phyloP scores from a whole-genome alignment of 75 land plant species.

The Isoetes taiwanensis region DNA sequence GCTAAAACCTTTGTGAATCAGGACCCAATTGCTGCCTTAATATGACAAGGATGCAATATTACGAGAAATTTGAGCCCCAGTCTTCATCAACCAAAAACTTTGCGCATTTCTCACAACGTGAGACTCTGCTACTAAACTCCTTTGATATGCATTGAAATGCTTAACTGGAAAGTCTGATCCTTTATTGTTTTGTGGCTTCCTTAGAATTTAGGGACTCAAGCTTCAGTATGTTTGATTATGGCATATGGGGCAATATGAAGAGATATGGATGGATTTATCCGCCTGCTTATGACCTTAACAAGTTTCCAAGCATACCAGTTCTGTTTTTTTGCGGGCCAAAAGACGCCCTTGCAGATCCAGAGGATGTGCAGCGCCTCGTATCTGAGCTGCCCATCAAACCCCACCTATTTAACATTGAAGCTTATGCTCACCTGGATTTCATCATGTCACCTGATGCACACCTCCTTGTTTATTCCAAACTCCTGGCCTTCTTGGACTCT shows the following conservation, averaged over 20 bases:
- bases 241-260: conserved; percentile 25
- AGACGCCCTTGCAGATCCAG: conserved; percentile 49
- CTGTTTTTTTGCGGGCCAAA: conserved; percentile 60
- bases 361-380: conserved; percentile 38
- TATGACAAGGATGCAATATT: conserved; percentile 9
- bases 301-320: conserved; percentile 54
- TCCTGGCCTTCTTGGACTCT: conserved; percentile 54
- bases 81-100: conserved; percentile 32
- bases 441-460: conserved; percentile 34
- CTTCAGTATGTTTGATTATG: conserved; percentile 50
- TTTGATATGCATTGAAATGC: background rate
- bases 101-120: conserved; percentile 40
- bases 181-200: too few relatives aligned
- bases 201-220: too few relatives aligned
- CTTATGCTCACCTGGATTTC: conserved; percentile 69
- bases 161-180: too few relatives aligned
- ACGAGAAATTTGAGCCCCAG: conserved; percentile 25
- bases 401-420: conserved; percentile 21
- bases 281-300: conserved; percentile 47
- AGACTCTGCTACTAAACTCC: conserved; percentile 4
- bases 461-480: conserved; percentile 29
- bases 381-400: conserved; percentile 13
- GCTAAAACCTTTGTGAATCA: background rate
- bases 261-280: conserved; percentile 38
- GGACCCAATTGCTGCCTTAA: conserved; percentile 32